Conservation (phyloP, 2,329 filamentous ascomycete genomes). For the Reticulascus tulasneorum region DNA sequence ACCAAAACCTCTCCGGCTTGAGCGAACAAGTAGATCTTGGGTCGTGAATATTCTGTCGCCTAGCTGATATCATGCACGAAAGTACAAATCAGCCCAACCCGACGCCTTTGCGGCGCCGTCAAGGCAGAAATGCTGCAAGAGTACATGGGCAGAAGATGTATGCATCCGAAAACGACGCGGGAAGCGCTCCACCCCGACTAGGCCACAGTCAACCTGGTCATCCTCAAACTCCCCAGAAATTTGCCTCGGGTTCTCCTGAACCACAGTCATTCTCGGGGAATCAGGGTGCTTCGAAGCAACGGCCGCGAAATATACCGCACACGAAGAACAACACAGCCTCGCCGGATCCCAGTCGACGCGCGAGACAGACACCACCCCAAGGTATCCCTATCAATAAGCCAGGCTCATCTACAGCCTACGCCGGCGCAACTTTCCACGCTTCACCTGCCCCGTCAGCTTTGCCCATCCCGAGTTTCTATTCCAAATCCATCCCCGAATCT, state of each 20-base stretch:
- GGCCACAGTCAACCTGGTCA: conserved; percentile 28
- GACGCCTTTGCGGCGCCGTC: conserved; percentile 31
- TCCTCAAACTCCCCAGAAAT: conserved; percentile 46
- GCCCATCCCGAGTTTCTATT: conserved; percentile 83
- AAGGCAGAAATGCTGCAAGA: conserved; percentile 29
- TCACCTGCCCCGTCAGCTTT: conserved; percentile 88
- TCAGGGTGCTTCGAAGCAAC: conserved; percentile 20
- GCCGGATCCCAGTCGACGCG: conserved; percentile 35
- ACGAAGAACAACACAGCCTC: conserved; percentile 25
- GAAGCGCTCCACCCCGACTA: conserved; percentile 21
- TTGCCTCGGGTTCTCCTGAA: conserved; percentile 30
- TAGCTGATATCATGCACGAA: conserved; percentile 32
- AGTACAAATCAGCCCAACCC: conserved; percentile 25
- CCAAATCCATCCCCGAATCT: conserved; percentile 69
- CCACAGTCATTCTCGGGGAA: conserved; percentile 24
- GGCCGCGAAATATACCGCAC: conserved; percentile 16
- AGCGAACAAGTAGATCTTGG: no score
- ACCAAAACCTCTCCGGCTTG: no score
- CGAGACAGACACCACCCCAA: conserved; percentile 38
- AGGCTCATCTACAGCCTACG: conserved; percentile 62
- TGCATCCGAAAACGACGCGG: conserved; percentile 53
- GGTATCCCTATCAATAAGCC: conserved; percentile 33
- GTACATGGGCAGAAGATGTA: conserved; percentile 49
- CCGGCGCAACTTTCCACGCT: conserved; percentile 90
- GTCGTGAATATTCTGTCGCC: no score